Conservation (phyloP, 768 basidiomycete species). For the Leccinum disarticulatum region DNA sequence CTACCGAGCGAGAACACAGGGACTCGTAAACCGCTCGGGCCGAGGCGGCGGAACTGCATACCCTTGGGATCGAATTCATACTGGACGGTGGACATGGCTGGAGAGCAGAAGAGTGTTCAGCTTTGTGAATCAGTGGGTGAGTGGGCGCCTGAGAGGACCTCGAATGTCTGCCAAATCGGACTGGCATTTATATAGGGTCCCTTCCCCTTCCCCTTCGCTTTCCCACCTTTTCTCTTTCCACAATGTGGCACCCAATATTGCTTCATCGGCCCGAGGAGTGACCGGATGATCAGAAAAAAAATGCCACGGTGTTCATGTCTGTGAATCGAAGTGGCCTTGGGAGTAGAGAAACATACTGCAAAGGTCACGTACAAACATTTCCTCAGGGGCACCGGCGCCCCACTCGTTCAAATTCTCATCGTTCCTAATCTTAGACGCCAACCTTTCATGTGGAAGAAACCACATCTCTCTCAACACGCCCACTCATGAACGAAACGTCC, state of each 20-base stretch:
- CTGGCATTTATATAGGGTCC: constrained; percentile 20
- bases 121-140: neutral
- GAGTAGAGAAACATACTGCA: neutral
- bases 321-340: neutral
- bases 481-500: neutral
- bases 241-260: neutral
- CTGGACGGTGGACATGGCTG: constrained; percentile 26
- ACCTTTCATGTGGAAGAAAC: neutral
- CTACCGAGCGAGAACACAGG: constrained; percentile 53
- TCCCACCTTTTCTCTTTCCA: neutral
- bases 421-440: neutral
- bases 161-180: neutral
- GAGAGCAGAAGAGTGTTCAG: neutral
- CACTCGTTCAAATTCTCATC: neutral
- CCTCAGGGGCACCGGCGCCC: neutral
- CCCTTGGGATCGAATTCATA: constrained; percentile 40
- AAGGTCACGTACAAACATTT: neutral
- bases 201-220: neutral
- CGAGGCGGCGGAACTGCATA: constrained; percentile 44
- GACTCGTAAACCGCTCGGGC: constrained; percentile 47
- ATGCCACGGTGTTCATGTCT: neutral
- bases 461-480: neutral
- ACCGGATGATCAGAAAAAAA: neutral
- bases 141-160: neutral
- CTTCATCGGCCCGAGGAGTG: constrained; percentile 10